A percentile compares a stretch with the other conserved stretches of the same genome.
Conservation (phyloP, 257 asterid species). For the Solanum chmielewskii region DNA sequence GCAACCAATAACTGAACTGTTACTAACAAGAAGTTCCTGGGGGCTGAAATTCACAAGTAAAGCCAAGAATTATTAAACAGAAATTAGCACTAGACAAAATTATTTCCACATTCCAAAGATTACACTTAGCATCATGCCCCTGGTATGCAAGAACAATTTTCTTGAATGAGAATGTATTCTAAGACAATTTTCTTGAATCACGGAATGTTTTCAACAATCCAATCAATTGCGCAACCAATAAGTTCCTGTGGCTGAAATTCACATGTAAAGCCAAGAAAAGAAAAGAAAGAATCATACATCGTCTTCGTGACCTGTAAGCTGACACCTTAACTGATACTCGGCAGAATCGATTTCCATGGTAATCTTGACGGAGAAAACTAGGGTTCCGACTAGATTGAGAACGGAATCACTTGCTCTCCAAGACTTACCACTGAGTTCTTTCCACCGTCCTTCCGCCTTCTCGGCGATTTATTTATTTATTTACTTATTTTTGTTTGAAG, state of each 20-base stretch:
- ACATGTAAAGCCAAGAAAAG: neutral
- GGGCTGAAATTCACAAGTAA: too few relatives aligned
- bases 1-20: too few relatives aligned
- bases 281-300: slow-evolving; percentile 36
- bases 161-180: neutral
- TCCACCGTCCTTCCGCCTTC: neutral
- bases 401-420: slow-evolving; percentile 4
- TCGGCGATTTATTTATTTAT: neutral
- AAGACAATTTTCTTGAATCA: neutral
- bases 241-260: neutral
- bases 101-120: neutral
- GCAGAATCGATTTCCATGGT: slow-evolving; percentile 63
- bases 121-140: neutral
- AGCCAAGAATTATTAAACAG: too few relatives aligned
- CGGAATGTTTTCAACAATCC: neutral
- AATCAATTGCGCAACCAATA: neutral
- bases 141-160: neutral
- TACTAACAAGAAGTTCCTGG: too few relatives aligned
- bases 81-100: neutral
- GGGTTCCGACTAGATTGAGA: neutral
- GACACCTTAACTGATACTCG: slow-evolving; percentile 71
- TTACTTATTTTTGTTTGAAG: too few relatives aligned
- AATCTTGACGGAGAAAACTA: neutral
- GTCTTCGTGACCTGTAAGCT: slow-evolving; percentile 90
- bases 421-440: neutral